Base-by-base conservation (phyloP, 2,329 filamentous ascomycete genomes). In the Aureobasidium sp. region DNA sequence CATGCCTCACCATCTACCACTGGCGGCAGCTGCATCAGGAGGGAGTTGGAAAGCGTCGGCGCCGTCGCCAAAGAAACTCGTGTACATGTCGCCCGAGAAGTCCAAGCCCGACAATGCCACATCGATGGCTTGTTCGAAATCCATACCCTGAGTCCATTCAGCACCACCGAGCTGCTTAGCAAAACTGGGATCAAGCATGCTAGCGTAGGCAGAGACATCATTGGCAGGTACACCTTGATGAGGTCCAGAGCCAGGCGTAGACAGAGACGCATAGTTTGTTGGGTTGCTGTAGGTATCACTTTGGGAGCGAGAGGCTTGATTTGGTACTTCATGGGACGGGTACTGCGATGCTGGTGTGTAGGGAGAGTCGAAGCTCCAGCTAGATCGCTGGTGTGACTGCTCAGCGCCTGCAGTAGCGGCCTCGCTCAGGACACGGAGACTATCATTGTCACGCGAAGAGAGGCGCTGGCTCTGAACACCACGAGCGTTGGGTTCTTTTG, bases 51-150 rank as follows among this genome's bases (percentile, higher is more conserved):
- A 65, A 21, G 61, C 61, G 16, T 62, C 63, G 6, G 52, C 61
- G 9, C 63, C 63, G n/a, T 65, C 61, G 29, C 63, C 63, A 34
- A 63, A 63, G 53, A 65, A 65, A 39, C 61, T 63, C 15, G 62
- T 62, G 63, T 42, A 61, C 54, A 65, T n/a, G 58, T 65, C 64
- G 10, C 64, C 64, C 15, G 52, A 60, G 6, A 59, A 58, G 39
- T 65, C 64, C 27, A 65, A 30, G 39, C 62, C 60, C 27, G 47
- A 57, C 37, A 65, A 52, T 15, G 64, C 64, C 5, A 63, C 64
- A 25, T 65, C 49, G 9, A 65, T 57, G 8, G 63, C 59, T 53
- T 65, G 64, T 42, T 65, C 62, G 25, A 65, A 62, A 30, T 64
- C 64, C 55, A 65, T 55, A 1, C 62, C 62, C 10, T 63, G 55